phyloP scores from a whole-genome alignment of 2,329 filamentous ascomycete species.

The Aureobasidium sp. region DNA sequence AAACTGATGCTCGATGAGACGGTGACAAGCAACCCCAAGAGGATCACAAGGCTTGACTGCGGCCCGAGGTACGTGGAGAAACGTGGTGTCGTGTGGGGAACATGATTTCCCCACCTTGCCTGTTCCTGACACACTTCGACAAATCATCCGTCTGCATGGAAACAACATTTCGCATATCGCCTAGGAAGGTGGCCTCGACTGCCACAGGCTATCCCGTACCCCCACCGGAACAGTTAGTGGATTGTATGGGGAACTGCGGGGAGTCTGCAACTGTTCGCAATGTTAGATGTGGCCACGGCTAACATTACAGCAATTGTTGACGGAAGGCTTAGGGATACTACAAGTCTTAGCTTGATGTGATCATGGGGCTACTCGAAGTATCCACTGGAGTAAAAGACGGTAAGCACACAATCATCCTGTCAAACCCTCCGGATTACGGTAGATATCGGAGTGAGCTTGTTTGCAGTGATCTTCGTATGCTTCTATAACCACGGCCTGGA shows the following conservation, averaged over 20 bases:
- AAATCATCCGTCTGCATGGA: not conserved
- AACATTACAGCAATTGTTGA: not conserved
- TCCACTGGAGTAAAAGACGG: not conserved
- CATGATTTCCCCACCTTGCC: not conserved
- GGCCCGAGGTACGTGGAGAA: conserved; percentile 5
- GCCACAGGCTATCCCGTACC: not conserved
- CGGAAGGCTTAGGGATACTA: not conserved
- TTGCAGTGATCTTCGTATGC: not conserved
- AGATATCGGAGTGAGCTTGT: not conserved
- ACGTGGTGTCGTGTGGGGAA: not conserved
- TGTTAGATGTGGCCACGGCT: not conserved
- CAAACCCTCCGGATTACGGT: not conserved
- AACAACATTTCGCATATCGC: not conserved
- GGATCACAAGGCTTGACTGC: conserved; percentile 4
- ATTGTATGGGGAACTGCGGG: not conserved
- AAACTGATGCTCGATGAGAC: not conserved
- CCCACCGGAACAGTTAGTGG: not conserved
- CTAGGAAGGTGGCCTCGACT: not conserved
- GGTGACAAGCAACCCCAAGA: not conserved
- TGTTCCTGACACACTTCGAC: not conserved
- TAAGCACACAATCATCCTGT: conserved; percentile 1
- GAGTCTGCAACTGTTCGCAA: not conserved
- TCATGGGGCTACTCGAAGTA: not conserved
- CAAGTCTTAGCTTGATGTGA: not conserved
- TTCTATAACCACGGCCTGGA: not conserved